Evolutionary conservation across 768 basidiomycete species (phyloP).

Genomic region (Mycena galopus): DNA sequence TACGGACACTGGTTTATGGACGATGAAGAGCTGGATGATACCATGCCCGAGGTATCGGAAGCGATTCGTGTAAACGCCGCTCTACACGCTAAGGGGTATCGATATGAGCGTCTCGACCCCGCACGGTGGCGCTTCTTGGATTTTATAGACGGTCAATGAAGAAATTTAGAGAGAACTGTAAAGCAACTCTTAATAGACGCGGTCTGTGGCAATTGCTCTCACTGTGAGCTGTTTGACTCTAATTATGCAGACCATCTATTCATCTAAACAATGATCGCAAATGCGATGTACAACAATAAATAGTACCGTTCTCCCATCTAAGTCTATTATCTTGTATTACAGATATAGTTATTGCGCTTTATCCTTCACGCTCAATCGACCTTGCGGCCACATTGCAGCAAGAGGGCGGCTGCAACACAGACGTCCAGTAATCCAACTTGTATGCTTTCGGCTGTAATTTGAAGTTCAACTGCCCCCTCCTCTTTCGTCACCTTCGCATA

Average conservation of each 20-base stretch:
- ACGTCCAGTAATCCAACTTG: too few species aligned
- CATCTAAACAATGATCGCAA: too few species aligned
- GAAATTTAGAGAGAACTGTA: not conserved
- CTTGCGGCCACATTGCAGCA: slow-evolving; percentile 62
- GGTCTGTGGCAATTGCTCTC: not conserved
- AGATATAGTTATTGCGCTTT: not conserved
- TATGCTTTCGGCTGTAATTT: slow-evolving; percentile 55
- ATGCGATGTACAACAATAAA: not conserved
- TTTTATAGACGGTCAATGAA: not conserved
- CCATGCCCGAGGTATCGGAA: slow-evolving; percentile 17
- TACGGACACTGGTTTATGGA: not conserved
- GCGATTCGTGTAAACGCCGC: slow-evolving; percentile 9
- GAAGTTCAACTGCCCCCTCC: slow-evolving; percentile 50
- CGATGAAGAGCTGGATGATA: not conserved
- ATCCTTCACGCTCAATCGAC: slow-evolving; percentile 52
- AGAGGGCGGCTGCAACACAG: slow-evolving; percentile 58
- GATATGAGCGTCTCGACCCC: slow-evolving; percentile 9
- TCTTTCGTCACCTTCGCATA: slow-evolving; percentile 48
- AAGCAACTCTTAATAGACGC: not conserved
- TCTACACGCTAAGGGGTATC: not conserved
- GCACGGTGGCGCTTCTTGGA: not conserved
- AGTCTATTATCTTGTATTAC: too few species aligned
- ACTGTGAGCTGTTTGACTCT: not conserved
- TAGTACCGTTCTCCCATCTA: not conserved
- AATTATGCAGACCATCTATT: too few species aligned